Percentiles rank a stretch among this genome's conserved stretches.
Conservation (phyloP, 2,329 filamentous ascomycete species). For the Aquanectria penicillioides region DNA sequence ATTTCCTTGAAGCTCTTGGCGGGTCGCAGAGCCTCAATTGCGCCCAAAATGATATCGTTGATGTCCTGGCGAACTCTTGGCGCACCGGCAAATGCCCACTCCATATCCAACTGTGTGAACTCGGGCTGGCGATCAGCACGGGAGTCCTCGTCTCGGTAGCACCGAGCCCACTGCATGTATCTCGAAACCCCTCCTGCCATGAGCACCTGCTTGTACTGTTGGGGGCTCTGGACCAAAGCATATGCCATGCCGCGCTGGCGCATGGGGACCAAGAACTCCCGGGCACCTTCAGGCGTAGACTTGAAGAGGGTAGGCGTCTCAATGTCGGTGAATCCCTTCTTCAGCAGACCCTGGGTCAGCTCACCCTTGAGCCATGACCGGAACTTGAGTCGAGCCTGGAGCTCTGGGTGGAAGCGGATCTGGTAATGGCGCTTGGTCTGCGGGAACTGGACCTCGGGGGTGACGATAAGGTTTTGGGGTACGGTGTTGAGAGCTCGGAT, state of each 20-base stretch:
- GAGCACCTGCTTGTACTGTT: conserved; percentile 98
- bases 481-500: conserved; percentile 49
- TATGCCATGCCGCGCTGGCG: conserved; percentile 81
- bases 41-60: conserved; percentile 47
- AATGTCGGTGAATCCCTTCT: conserved; percentile 76
- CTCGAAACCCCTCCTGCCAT: conserved; percentile 87
- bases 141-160: conserved; percentile 94
- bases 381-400: conserved; percentile 76
- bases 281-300: conserved; percentile 93
- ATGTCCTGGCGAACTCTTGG: conserved; percentile 47
- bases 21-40: conserved; percentile 42
- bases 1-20: conserved; percentile 72
- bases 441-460: conserved; percentile 77
- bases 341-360: conserved; percentile 63
- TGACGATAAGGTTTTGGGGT: conserved; percentile 76
- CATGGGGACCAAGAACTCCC: conserved; percentile 94
- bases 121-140: conserved; percentile 94
- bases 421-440: conserved; percentile 84
- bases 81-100: conserved; percentile 85
- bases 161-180: conserved; percentile 94
- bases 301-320: conserved; percentile 97
- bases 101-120: conserved; percentile 93
- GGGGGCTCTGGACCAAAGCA: conserved; percentile 93
- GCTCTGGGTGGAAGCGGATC: conserved; percentile 75
- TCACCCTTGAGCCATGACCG: conserved; percentile 69